A percentile compares a stretch with the other conserved stretches of the same genome.
Conservation (phyloP, 441 rosid genomes). For the Eutrema salsugineum region DNA sequence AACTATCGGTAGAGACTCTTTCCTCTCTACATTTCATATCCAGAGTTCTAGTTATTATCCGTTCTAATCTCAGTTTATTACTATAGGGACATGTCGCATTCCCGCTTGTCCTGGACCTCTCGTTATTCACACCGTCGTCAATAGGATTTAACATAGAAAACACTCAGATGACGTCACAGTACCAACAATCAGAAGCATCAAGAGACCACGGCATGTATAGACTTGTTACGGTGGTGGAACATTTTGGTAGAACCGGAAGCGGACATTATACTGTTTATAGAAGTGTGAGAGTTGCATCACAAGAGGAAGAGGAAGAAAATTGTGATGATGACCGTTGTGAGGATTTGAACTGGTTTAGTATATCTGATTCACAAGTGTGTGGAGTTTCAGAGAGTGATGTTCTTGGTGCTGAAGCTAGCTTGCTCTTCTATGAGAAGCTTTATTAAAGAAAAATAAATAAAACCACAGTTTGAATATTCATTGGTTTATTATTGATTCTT, state of each 20-base stretch:
- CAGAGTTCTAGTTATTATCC: neutral
- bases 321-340: constrained; percentile 21
- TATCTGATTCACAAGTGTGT: constrained; percentile 71
- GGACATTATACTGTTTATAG: constrained; percentile 92
- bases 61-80: neutral
- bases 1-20: constrained; percentile 54
- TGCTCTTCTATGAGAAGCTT: constrained; percentile 82
- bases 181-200: constrained; percentile 35
- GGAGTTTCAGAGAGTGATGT: constrained; percentile 62
- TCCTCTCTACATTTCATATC: neutral
- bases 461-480: neutral
- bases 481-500: neutral
- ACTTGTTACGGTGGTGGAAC: constrained; percentile 80
- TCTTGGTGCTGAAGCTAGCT: constrained; percentile 76
- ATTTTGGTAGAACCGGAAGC: constrained; percentile 70
- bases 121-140: constrained; percentile 38
- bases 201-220: constrained; percentile 34
- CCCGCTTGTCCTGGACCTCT: constrained; percentile 67
- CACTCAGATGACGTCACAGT: constrained; percentile 34
- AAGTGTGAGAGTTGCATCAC: constrained; percentile 34
- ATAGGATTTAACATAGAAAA: constrained; percentile 39
- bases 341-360: constrained; percentile 55
- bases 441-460: neutral
- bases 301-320: constrained; percentile 10
- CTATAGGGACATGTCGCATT: constrained; percentile 70